Conservation (phyloP, 352 stramenopile species). For the Globisporangium uncinulatum region DNA sequence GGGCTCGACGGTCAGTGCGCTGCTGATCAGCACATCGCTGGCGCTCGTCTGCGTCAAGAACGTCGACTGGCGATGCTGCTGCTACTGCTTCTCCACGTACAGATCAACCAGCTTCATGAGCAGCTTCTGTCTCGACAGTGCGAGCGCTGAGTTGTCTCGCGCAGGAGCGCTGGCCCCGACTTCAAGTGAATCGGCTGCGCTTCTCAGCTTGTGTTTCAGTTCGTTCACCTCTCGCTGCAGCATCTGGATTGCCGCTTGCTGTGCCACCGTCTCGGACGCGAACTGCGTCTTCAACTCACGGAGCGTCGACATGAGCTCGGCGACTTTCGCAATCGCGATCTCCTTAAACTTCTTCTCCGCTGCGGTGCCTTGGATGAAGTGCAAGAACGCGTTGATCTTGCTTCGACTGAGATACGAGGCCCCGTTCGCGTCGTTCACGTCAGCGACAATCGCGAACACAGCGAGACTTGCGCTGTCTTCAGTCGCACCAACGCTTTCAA, state of each 20-base stretch:
- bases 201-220: conserved; percentile 22
- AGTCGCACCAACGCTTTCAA: conserved; percentile 14
- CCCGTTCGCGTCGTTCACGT: conserved; percentile 33
- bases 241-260: conserved; percentile 28
- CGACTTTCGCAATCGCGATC: conserved; percentile 38
- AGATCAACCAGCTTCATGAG: conserved; percentile 41
- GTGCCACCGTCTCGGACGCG: conserved; percentile 23
- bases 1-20: conserved; percentile 4
- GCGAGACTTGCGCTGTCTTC: conserved; percentile 3
- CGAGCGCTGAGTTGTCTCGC: not conserved
- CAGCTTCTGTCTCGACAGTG: conserved; percentile 19
- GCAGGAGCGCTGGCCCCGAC: too few species aligned
- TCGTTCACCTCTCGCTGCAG: conserved; percentile 32
- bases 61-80: conserved; percentile 25
- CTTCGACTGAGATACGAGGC: conserved; percentile 48
- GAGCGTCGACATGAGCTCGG: conserved; percentile 35
- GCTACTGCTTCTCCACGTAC: conserved; percentile 24
- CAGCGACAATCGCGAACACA: conserved; percentile 21
- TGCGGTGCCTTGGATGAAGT: conserved; percentile 42
- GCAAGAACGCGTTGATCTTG: conserved; percentile 58
- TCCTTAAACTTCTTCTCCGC: conserved; percentile 37
- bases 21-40: conserved; percentile 35
- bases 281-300: conserved; percentile 32
- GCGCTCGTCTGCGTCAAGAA: conserved; percentile 41
- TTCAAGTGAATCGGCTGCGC: not conserved